Evolutionary conservation across 1,139 yeast species (phyloP).

Genomic region (Taphrina confusa): DNA sequence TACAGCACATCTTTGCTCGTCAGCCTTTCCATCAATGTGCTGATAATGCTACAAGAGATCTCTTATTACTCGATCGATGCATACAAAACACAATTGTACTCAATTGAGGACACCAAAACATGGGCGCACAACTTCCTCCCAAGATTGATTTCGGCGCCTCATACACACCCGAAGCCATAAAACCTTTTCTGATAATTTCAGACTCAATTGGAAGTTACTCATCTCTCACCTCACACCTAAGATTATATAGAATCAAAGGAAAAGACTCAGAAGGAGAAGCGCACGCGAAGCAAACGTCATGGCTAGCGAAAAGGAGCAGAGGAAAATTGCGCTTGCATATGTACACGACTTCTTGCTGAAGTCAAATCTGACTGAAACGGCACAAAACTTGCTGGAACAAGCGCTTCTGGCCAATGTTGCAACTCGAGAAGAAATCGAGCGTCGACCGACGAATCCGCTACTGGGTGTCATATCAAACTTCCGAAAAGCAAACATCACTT

Average conservation of each 20-base stretch:
- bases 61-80: too few relatives aligned
- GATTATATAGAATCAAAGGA: too few relatives aligned
- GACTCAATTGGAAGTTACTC: too few relatives aligned
- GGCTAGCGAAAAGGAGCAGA: constrained; percentile 21
- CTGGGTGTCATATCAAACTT: constrained; percentile 7
- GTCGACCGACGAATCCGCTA: constrained; percentile 23
- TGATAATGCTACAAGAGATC: too few relatives aligned
- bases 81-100: too few relatives aligned
- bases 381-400: neutral
- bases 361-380: neutral
- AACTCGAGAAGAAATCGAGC: constrained; percentile 14
- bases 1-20: too few relatives aligned
- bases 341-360: constrained; percentile 9
- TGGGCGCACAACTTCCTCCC: neutral
- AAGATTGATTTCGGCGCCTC: neutral
- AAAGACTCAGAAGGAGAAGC: too few relatives aligned
- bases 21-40: too few relatives aligned
- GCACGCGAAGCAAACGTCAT: neutral
- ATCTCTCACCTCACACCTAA: too few relatives aligned
- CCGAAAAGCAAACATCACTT: constrained; percentile 6
- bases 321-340: constrained; percentile 19
- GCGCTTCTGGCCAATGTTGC: neutral
- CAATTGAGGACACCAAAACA: too few relatives aligned
- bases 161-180: constrained; percentile 12
- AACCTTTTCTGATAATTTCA: constrained; percentile 7